Conservation (phyloP, 306 rosid genomes). For the Trichosanthes truncata region DNA sequence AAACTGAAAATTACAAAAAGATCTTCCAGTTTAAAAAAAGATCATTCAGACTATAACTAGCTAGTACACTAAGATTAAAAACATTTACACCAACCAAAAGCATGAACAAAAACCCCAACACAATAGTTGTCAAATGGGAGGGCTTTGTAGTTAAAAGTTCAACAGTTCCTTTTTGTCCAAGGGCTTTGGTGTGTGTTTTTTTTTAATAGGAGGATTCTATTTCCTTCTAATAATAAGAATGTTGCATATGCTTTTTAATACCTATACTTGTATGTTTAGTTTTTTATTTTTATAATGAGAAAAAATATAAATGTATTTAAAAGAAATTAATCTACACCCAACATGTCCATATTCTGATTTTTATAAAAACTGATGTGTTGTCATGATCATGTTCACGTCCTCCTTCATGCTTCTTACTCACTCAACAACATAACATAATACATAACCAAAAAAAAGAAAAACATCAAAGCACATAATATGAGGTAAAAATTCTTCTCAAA, state of each 20-base stretch:
- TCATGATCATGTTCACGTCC: neutral
- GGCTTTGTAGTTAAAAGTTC: neutral
- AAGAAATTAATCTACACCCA: neutral
- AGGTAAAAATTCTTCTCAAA: slow-evolving; percentile 6
- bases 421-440: neutral
- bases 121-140: neutral
- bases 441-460: neutral
- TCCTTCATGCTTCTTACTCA: neutral
- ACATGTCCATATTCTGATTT: neutral
- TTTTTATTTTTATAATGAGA: neutral
- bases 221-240: neutral
- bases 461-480: neutral
- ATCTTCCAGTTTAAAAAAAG: neutral
- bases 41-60: neutral
- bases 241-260: neutral
- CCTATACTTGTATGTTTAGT: neutral
- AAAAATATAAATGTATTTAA: neutral
- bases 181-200: neutral
- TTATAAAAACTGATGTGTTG: neutral
- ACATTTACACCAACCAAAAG: neutral
- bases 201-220: neutral
- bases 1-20: neutral
- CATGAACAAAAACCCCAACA: neutral
- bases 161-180: neutral
- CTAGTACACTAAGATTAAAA: neutral